phyloP scores from a whole-genome alignment of 352 stramenopile species.

The Phytophthora fragariaefolia region DNA sequence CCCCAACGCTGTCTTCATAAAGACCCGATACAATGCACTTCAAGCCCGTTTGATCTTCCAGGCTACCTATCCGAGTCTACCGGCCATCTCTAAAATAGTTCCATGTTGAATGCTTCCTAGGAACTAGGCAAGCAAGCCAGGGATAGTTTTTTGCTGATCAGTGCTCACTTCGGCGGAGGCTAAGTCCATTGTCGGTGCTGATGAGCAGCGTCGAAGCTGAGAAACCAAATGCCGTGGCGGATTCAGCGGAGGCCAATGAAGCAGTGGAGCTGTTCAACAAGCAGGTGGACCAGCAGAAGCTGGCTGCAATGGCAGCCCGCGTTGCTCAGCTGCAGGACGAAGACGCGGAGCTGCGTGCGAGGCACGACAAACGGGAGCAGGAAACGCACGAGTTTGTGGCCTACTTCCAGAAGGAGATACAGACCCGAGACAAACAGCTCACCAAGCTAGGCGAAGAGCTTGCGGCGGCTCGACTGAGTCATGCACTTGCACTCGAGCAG shows the following conservation, averaged over 20 bases:
- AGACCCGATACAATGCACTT: slow-evolving; percentile 9
- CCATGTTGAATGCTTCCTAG: not conserved
- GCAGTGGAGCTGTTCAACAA: slow-evolving; percentile 69
- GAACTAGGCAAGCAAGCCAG: not conserved
- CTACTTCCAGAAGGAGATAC: slow-evolving; percentile 95
- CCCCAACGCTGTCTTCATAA: not conserved
- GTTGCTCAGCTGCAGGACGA: slow-evolving; percentile 72
- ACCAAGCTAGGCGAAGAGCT: slow-evolving; percentile 88
- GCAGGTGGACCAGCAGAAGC: slow-evolving; percentile 69
- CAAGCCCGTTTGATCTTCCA: slow-evolving; percentile 4
- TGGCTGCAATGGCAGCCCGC: slow-evolving; percentile 66
- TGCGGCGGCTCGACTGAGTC: slow-evolving; percentile 58
- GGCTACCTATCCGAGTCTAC: too few relatives aligned
- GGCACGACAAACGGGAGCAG: slow-evolving; percentile 90
- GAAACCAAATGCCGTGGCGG: slow-evolving; percentile 5
- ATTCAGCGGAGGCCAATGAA: slow-evolving; percentile 21
- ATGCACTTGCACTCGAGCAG: slow-evolving; percentile 67
- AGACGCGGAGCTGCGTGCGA: slow-evolving; percentile 78
- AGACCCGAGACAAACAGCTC: slow-evolving; percentile 79
- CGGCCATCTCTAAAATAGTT: not conserved
- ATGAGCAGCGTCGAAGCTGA: slow-evolving; percentile 23
- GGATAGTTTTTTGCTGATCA: not conserved
- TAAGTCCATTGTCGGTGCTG: not conserved
- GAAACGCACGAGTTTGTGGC: slow-evolving; percentile 95
- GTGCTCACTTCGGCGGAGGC: not conserved